Evolutionary conservation across 306 rosid genomes (phyloP), one percentile per base, ranked within the genome.

Genomic region (Cucumis melo): DNA sequence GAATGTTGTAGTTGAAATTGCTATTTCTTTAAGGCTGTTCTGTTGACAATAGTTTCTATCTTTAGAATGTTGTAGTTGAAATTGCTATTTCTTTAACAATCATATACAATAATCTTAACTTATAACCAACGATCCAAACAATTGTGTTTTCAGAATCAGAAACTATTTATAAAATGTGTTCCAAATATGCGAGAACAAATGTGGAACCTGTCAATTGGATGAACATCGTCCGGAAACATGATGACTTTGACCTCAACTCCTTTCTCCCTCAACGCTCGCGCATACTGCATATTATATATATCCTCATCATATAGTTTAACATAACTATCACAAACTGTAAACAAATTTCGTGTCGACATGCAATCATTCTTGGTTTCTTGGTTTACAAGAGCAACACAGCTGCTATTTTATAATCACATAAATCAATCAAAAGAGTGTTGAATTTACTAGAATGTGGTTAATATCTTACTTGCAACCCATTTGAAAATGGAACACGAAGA

Each of bases 171-270:
- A 66, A 66, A 66, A 41, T 10, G 10, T 11, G 78, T 20, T 74
- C 19, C 29, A 16, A 27, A 11, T 12, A 48, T 27, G 39, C 38
- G 10, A 46, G 65, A 77, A 62, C 19, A 63, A 61, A 72, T 79
- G 34, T 29, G 46, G 80, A 82, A 94, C 98, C 95, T 87, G 19
- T 92, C 97, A 77, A 94, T 81, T 79, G 80, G 85, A 80, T 94
- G 98, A 79, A 13, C 71, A 79, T 94, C 98, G 48, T 89, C 75
- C 8, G 97, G 98, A 87, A 94, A 94, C 84, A 94, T 42, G 36
- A 90, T 73, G 48, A 88, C 76, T 88, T 91, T 94, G 50, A 80
- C 87, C 55, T 74, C 81, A n/a, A 76, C 92, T 85, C 93, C 96
- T 87, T 83, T 94, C 82, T 89, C 95, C 82, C 80, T 90, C 74